These are phyloP conservation scores for Leptographium procerum DNA, from an alignment of 2,329 filamentous ascomycete species.

Conservation along the genomic window DNA sequence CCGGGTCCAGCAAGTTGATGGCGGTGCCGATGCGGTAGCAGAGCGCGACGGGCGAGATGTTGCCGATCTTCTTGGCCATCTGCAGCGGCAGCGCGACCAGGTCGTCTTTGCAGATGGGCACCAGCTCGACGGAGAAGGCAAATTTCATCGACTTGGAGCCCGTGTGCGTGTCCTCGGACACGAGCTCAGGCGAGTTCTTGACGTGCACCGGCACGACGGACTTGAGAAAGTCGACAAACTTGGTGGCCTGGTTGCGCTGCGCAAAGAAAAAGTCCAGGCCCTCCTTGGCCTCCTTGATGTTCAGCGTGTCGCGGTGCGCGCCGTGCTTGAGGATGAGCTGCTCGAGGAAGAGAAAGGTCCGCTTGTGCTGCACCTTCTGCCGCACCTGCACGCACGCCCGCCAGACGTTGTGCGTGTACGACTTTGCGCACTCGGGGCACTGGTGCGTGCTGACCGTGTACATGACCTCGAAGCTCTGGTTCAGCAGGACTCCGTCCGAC, in stretches of 20 bases:
- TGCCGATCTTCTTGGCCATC: constrained; percentile 75
- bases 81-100: constrained; percentile 87
- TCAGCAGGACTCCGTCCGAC: constrained; percentile 55
- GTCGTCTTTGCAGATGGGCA: constrained; percentile 96
- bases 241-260: constrained; percentile 77
- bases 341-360: constrained; percentile 56
- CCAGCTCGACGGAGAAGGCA: constrained; percentile 75
- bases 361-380: constrained; percentile 93
- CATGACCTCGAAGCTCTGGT: constrained; percentile 91
- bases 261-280: constrained; percentile 95
- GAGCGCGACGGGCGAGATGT: constrained; percentile 75
- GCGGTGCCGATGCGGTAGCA: constrained; percentile 84
- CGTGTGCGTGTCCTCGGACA: constrained; percentile 87
- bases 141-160: constrained; percentile 91
- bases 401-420: constrained; percentile 74
- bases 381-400: constrained; percentile 85
- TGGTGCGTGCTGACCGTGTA: constrained; percentile 87
- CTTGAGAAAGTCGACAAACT: constrained; percentile 64
- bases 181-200: constrained; percentile 50
- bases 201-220: constrained; percentile 58
- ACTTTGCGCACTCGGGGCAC: constrained; percentile 90
- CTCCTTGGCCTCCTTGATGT: constrained; percentile 94
- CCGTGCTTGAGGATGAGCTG: constrained; percentile 92
- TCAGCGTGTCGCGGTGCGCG: constrained; percentile 80
- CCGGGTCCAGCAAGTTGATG: constrained; percentile 80